Base-by-base conservation (phyloP, 1,284 basidiomycete species). In the Tetrapyrgos nigripes region DNA sequence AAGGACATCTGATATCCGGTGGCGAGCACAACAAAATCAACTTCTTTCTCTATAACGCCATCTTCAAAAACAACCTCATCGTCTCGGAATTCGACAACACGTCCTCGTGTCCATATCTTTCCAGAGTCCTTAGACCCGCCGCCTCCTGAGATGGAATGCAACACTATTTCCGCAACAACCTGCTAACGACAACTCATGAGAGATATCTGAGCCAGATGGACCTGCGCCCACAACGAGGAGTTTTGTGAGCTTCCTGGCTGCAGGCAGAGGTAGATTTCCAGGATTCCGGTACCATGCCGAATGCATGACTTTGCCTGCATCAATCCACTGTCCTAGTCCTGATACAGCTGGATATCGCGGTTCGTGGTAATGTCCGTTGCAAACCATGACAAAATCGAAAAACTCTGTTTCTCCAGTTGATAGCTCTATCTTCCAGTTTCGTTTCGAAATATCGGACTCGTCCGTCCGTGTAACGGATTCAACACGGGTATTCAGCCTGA, bases 181-280 rank as follows among this genome's bases (percentile, higher is more conserved):
- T n/a, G 37, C 68, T 3, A 69, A 65, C 50, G 74, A 68, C 72
- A 91, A 77, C 60, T 92, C 91, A 2, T 76, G 67, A 48, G 79
- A 73, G 64, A 93, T 84, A 63, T 93, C 91, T 19, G 65, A 73
- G 1, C 88, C 89, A 50, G 88, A 91, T 0, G 88, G 87, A 0
- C 91, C 91, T 33, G 76, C 81, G 8, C 91, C 91, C 11, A 92
- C 81, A 17, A 93, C 83, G 9, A 93, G 73, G 2, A 93, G 76
- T 5, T 76, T 84, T 28, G 77, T 70, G 21, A 52, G 46, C 8
- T 52, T 47, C 13, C 80, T 79, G n/a, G n/a, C n/a, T n/a, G n/a
- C n/a, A n/a, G n/a, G n/a, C n/a, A n/a, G n/a, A 40, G 46, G 23
- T 23, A 78, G 70, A 59, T 73, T 66, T n/a, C 70, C 53, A 1